Percentiles rank a stretch among this genome's conserved stretches.
phyloP scores from a whole-genome alignment of 129 eudicot species.

The Tagetes erecta region DNA sequence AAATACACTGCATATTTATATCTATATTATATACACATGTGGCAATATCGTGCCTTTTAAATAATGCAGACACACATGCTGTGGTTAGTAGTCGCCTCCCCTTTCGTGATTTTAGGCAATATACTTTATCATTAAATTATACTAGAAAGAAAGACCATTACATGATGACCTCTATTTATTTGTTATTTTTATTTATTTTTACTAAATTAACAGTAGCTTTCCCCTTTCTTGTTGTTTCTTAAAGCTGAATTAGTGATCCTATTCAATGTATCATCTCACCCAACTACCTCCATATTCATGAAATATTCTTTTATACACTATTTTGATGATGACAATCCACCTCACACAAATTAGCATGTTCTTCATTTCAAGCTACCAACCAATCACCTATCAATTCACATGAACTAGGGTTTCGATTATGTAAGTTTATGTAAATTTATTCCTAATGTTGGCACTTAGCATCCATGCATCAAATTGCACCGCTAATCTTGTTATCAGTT shows the following conservation, averaged over 20 bases:
- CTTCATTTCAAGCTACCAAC: slow-evolving; percentile 26
- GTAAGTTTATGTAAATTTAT: slow-evolving; percentile 18
- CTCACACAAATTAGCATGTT: slow-evolving; percentile 27
- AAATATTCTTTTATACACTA: slow-evolving; percentile 35
- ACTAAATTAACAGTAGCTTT: slow-evolving; percentile 25
- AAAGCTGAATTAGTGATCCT: slow-evolving; percentile 37
- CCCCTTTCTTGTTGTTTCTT: slow-evolving; percentile 28
- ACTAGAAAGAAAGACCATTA: slow-evolving; percentile 28
- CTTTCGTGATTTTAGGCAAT: slow-evolving; percentile 21
- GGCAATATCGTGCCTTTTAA: slow-evolving; percentile 37
- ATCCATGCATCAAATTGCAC: slow-evolving; percentile 28
- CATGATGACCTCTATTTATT: slow-evolving; percentile 33
- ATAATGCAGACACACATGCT: slow-evolving; percentile 39
- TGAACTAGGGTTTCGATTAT: slow-evolving; percentile 12
- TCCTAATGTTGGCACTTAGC: not conserved
- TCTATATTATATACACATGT: slow-evolving; percentile 31
- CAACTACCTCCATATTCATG: slow-evolving; percentile 42
- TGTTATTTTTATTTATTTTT: not conserved
- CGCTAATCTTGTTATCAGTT: not conserved
- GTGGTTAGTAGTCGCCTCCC: slow-evolving; percentile 35
- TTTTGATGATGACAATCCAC: slow-evolving; percentile 28
- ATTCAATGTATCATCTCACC: slow-evolving; percentile 40
- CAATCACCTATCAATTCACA: not conserved
- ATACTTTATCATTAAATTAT: slow-evolving; percentile 30
- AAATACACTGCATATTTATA: slow-evolving; percentile 18